A percentile compares a stretch with the other conserved stretches of the same genome.
phyloP scores from a whole-genome alignment of 2,329 filamentous ascomycete species.

The Claviceps cyperi region DNA sequence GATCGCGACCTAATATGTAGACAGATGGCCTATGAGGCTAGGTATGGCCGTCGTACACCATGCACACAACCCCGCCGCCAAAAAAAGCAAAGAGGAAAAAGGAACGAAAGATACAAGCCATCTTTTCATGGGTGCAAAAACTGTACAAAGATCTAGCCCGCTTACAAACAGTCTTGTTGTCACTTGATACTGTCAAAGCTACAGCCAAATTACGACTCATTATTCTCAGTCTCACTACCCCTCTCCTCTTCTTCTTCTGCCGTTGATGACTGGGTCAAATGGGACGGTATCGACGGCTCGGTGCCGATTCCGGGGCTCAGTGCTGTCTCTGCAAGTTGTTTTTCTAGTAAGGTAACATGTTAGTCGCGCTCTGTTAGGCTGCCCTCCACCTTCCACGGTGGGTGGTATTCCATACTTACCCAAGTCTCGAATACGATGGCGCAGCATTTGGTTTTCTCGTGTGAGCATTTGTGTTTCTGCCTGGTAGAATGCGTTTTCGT shows the following conservation, averaged over 20 bases:
- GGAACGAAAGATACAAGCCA: neutral
- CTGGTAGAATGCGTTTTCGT: slow-evolving; percentile 68
- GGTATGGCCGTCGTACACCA: neutral
- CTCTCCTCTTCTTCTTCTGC: slow-evolving; percentile 24
- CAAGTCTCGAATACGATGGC: slow-evolving; percentile 57
- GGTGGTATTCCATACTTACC: slow-evolving; percentile 29
- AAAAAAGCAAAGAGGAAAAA: no score
- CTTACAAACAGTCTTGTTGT: neutral
- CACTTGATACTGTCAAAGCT: neutral
- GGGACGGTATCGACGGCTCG: slow-evolving; percentile 35
- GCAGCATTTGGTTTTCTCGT: slow-evolving; percentile 72
- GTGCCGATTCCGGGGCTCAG: slow-evolving; percentile 19
- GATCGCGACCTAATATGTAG: no score
- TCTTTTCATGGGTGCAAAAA: neutral
- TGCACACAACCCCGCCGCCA: neutral
- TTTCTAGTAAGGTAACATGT: slow-evolving; percentile 23
- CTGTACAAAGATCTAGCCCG: neutral
- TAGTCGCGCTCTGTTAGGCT: neutral
- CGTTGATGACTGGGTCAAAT: slow-evolving; percentile 32
- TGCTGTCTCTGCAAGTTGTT: slow-evolving; percentile 32
- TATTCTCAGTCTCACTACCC: slow-evolving; percentile 7
- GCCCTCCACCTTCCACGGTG: no score
- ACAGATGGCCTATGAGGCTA: no score
- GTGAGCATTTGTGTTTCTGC: slow-evolving; percentile 67
- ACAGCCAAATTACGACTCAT: slow-evolving; percentile 7